Evolutionary conservation across 2,329 filamentous ascomycete species (phyloP).

Genomic region (Fusarium nodosum): DNA sequence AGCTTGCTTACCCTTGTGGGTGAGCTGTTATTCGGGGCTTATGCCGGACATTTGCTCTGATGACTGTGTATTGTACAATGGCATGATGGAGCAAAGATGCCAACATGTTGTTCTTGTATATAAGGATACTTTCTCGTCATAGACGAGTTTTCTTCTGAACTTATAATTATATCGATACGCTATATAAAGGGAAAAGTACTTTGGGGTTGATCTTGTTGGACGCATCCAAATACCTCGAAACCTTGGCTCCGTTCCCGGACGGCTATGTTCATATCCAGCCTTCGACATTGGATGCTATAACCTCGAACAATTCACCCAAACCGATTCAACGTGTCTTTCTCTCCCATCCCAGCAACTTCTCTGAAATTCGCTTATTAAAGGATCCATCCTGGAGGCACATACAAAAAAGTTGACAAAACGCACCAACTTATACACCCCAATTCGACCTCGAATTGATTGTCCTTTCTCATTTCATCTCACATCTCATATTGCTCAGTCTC

Average conservation of each 20-base stretch:
- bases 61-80: constrained; percentile 8
- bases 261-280: constrained; percentile 14
- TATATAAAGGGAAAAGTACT: not conserved
- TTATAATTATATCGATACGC: not conserved
- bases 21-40: constrained; percentile 37
- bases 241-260: constrained; percentile 29
- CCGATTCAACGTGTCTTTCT: not conserved
- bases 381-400: not conserved
- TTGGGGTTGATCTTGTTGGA: not conserved
- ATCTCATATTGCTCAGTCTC: not conserved
- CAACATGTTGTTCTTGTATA: not conserved
- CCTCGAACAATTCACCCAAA: not conserved
- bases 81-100: constrained; percentile 2
- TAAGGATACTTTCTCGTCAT: constrained; percentile 9
- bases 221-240: constrained; percentile 28
- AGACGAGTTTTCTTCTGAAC: not conserved
- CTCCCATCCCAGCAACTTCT: not conserved
- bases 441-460: not conserved
- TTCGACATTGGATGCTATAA: constrained; percentile 1
- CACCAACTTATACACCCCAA: not conserved
- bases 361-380: not conserved
- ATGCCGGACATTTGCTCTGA: constrained; percentile 25
- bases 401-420: not conserved
- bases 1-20: not conserved
- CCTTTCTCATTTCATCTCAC: not conserved